Conservation (phyloP, 108 stramenopile species). For the Fragilariopsis cylindrus region DNA sequence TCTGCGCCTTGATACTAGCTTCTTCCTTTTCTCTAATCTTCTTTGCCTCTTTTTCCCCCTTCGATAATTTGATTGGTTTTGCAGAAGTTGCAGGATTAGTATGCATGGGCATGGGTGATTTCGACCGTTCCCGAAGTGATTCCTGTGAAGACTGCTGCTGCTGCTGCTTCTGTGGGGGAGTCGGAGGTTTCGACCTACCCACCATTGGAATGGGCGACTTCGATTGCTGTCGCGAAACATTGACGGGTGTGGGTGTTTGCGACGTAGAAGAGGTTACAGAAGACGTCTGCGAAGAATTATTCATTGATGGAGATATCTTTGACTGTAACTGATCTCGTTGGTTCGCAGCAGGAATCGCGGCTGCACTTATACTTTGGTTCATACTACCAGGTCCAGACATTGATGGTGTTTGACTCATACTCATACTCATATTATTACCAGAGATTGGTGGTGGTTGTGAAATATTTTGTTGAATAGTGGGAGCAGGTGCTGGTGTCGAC, state of each 20-base stretch:
- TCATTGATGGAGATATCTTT: neutral
- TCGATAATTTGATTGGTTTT: conserved; percentile 20
- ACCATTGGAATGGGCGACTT: conserved; percentile 18
- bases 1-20: conserved; percentile 42
- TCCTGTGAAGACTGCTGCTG: neutral
- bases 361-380: neutral
- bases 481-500: neutral
- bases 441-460: conserved; percentile 18
- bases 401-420: neutral
- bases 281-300: neutral
- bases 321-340: neutral
- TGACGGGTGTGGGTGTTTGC: neutral
- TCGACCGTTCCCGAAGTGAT: neutral
- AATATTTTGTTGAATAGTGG: conserved; percentile 18
- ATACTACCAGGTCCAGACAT: neutral
- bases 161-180: neutral
- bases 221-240: conserved; percentile 1
- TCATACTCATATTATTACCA: neutral
- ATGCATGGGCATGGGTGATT: conserved; percentile 16
- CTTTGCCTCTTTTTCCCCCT: conserved; percentile 46
- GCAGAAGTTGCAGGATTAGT: conserved; percentile 9
- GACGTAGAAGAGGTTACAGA: neutral
- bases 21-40: conserved; percentile 52
- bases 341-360: neutral
- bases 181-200: neutral